These are phyloP conservation scores for Neurospora tetraspora DNA, from an alignment of 495 filamentous ascomycete genomes.

Conservation along the genomic window DNA sequence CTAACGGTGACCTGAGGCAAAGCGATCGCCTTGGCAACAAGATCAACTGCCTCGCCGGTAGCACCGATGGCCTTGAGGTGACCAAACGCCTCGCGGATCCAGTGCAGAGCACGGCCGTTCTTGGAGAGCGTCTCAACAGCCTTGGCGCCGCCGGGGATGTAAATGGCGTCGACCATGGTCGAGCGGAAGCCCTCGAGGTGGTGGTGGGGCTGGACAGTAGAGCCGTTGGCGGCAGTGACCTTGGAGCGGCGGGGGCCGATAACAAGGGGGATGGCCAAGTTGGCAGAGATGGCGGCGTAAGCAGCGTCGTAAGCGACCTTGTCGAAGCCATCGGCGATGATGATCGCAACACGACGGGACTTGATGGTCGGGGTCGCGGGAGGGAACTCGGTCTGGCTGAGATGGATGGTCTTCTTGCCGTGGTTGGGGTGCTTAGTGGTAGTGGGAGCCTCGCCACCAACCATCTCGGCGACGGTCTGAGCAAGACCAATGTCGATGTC, in stretches of 20 bases:
- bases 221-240: constrained; percentile 48
- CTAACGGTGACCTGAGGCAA: constrained; percentile 46
- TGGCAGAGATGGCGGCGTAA: constrained; percentile 49
- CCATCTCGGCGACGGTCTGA: constrained; percentile 55
- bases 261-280: constrained; percentile 57
- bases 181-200: constrained; percentile 74
- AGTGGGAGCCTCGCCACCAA: constrained; percentile 52
- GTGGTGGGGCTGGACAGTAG: constrained; percentile 62
- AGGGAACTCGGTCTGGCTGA: constrained; percentile 61
- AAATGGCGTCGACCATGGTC: constrained; percentile 78
- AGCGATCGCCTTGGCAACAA: constrained; percentile 49
- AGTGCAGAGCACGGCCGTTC: constrained; percentile 72
- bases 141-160: constrained; percentile 65
- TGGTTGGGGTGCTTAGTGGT: constrained; percentile 49
- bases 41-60: constrained; percentile 55
- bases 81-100: constrained; percentile 75
- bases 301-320: constrained; percentile 51
- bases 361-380: constrained; percentile 55
- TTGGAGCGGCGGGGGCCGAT: constrained; percentile 54
- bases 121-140: constrained; percentile 48
- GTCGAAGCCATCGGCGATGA: constrained; percentile 78
- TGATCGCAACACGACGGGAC: constrained; percentile 64
- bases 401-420: constrained; percentile 50
- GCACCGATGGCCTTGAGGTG: constrained; percentile 72
- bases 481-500: constrained; percentile 68